Percentiles rank a stretch among this genome's conserved stretches.
These are phyloP conservation scores for Pulveroboletus frians DNA, from an alignment of 768 basidiomycete genomes.

Conservation along the genomic window DNA sequence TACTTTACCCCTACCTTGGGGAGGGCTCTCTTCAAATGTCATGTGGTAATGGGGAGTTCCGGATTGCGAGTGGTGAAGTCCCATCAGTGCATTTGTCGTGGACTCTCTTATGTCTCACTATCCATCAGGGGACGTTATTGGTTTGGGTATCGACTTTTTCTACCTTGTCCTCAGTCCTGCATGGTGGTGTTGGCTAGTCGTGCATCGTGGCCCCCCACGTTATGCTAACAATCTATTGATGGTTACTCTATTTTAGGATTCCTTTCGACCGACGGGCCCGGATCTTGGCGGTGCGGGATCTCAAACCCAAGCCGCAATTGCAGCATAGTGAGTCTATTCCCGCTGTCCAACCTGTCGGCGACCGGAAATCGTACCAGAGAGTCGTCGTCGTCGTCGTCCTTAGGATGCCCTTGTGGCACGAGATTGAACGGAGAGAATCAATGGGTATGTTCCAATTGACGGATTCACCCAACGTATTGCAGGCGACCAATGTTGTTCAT, in stretches of 20 bases:
- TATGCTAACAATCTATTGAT: neutral
- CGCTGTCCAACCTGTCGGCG: too few species aligned
- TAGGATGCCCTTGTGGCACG: too few species aligned
- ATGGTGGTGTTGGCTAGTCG: too few species aligned
- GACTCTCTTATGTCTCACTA: neutral
- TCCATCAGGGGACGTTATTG: neutral
- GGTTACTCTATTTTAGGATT: neutral
- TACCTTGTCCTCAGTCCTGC: too few species aligned
- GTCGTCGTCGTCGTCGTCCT: too few species aligned
- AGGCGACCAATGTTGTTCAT: neutral
- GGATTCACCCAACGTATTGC: neutral
- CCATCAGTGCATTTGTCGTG: neutral
- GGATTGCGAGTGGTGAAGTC: neutral
- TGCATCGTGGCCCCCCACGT: too few species aligned
- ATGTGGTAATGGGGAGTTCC: neutral
- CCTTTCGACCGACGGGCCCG: neutral
- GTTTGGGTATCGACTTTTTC: neutral
- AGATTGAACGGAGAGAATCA: neutral
- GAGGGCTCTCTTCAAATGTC: neutral
- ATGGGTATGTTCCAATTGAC: too few species aligned
- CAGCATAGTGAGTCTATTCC: neutral
- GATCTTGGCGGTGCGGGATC: neutral
- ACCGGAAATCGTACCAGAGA: too few species aligned
- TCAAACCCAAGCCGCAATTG: neutral
- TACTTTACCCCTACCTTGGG: neutral